Conservation (phyloP, 495 filamentous ascomycete species). For the Oleoguttula mirabilis region DNA sequence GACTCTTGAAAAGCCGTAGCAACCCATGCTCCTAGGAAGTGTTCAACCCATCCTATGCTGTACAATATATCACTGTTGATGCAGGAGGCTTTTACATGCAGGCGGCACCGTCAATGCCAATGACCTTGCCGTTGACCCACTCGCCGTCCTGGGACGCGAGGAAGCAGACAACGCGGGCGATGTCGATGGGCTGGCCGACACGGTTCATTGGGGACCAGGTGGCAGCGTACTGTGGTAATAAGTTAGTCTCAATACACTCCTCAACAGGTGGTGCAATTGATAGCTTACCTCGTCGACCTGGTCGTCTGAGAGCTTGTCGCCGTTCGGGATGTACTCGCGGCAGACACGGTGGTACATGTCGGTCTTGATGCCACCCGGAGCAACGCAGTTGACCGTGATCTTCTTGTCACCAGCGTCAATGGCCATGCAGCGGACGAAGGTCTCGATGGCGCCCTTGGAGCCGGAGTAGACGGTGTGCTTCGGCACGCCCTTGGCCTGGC, state of each 20-base stretch:
- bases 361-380: conserved; percentile 55
- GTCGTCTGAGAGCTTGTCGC: conserved; percentile 36
- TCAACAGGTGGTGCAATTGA: background rate
- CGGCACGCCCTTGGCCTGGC: conserved; percentile 48
- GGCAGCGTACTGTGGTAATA: conserved; percentile 32
- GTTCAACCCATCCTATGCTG: conserved; percentile 3
- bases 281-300: conserved; percentile 30
- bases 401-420: conserved; percentile 38
- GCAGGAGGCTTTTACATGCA: conserved; percentile 24
- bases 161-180: conserved; percentile 54
- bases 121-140: conserved; percentile 53
- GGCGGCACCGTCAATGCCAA: conserved; percentile 30
- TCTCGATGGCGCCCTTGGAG: conserved; percentile 47
- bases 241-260: conserved; percentile 4
- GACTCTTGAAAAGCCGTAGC: too few species aligned
- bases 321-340: conserved; percentile 52
- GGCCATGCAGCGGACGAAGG: conserved; percentile 44
- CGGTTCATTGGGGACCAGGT: conserved; percentile 48
- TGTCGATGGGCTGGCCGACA: conserved; percentile 50
- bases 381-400: conserved; percentile 55
- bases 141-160: conserved; percentile 52
- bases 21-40: background rate
- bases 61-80: background rate
- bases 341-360: conserved; percentile 59
- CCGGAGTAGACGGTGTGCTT: conserved; percentile 53